These are phyloP conservation scores for Yamadazyma friedrichii DNA, from an alignment of 1,139 yeast genomes.

Conservation along the genomic window DNA sequence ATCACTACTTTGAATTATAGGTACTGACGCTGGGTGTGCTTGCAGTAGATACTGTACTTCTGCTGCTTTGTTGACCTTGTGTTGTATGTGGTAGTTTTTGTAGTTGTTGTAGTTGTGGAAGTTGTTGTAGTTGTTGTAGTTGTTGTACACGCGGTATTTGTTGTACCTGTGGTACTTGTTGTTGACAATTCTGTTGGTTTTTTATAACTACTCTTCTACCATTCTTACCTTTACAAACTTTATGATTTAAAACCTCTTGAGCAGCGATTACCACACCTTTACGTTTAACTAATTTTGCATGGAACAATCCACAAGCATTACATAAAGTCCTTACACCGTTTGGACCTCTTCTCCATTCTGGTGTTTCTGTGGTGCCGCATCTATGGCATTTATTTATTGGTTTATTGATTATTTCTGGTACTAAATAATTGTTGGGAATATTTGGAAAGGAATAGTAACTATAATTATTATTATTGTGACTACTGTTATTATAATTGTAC, in stretches of 20 bases:
- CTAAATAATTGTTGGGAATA: constrained; percentile 19
- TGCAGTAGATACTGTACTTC: too few species aligned
- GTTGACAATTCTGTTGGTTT: constrained; percentile 3
- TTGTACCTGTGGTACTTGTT: too few species aligned
- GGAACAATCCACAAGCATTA: constrained; percentile 86
- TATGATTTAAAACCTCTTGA: constrained; percentile 43
- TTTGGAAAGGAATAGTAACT: constrained; percentile 5
- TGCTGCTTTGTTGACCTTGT: too few species aligned
- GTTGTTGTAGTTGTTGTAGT: too few species aligned
- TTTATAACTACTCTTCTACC: constrained; percentile 44
- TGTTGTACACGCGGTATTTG: too few species aligned
- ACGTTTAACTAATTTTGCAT: constrained; percentile 68
- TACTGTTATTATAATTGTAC: neutral
- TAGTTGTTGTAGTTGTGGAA: too few species aligned
- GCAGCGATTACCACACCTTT: constrained; percentile 68
- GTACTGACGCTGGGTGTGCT: too few species aligned
- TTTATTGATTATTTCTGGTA: constrained; percentile 38
- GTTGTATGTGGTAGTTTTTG: too few species aligned
- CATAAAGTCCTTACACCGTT: constrained; percentile 81
- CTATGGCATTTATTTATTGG: constrained; percentile 37
- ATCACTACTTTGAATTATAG: too few species aligned
- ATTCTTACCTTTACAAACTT: constrained; percentile 47
- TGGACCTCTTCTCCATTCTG: constrained; percentile 93
- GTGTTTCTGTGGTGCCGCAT: constrained; percentile 81
- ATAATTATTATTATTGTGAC: constrained; percentile 1